Evolutionary conservation across 2,329 filamentous ascomycete genomes (phyloP).

Genomic region (Thelonectria rubi): DNA sequence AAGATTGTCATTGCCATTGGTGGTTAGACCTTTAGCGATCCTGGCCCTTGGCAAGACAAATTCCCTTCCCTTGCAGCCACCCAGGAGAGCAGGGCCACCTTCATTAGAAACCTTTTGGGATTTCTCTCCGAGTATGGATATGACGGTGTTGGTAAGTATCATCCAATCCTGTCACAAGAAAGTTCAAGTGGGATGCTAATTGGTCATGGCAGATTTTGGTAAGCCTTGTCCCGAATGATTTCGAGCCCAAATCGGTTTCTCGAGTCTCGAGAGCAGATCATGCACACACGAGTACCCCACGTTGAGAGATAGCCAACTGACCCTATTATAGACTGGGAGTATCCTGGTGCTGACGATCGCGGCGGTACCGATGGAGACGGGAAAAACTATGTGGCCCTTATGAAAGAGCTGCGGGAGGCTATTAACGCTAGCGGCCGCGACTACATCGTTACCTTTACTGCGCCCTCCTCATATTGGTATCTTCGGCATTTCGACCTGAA

Average conservation of each 20-base stretch:
- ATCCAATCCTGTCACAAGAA: background rate
- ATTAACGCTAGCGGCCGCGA: too few relatives aligned
- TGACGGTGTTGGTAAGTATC: slow-evolving; percentile 45
- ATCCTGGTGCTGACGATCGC: too few relatives aligned
- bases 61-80: slow-evolving; percentile 41
- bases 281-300: too few relatives aligned
- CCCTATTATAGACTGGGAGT: too few relatives aligned
- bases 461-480: slow-evolving; percentile 45
- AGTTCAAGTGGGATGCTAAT: background rate
- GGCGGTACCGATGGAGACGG: too few relatives aligned
- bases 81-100: slow-evolving; percentile 41
- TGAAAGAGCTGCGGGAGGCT: too few relatives aligned
- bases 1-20: slow-evolving; percentile 51
- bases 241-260: too few relatives aligned
- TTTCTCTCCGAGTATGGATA: slow-evolving; percentile 37
- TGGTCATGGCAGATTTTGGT: slow-evolving; percentile 8
- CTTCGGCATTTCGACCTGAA: slow-evolving; percentile 39
- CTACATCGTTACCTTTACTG: slow-evolving; percentile 33
- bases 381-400: too few relatives aligned
- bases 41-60: slow-evolving; percentile 27
- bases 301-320: too few relatives aligned
- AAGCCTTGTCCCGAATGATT: too few relatives aligned
- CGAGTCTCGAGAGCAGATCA: too few relatives aligned
- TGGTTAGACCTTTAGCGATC: slow-evolving; percentile 51
- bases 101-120: slow-evolving; percentile 47